A percentile compares a stretch with the other conserved stretches of the same genome.
Conservation (phyloP, 2,329 filamentous ascomycete species). For the Exserohilum turcica region DNA sequence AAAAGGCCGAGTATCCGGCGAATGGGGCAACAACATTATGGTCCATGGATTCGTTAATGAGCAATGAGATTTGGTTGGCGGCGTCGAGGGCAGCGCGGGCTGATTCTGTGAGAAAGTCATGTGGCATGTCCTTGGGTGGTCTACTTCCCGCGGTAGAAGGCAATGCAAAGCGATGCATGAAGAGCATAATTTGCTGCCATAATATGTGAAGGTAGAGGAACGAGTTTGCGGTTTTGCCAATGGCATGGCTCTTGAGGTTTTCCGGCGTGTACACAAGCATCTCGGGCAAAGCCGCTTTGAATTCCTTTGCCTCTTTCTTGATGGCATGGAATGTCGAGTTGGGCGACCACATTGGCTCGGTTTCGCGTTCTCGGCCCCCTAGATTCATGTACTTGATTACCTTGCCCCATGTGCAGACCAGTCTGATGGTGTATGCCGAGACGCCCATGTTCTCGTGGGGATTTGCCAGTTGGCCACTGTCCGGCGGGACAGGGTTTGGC, state of each 20-base stretch:
- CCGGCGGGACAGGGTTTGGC: constrained; percentile 64
- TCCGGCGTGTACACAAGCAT: constrained; percentile 75
- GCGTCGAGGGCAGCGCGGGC: constrained; percentile 78
- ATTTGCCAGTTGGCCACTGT: constrained; percentile 68
- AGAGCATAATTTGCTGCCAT: constrained; percentile 86
- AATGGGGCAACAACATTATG: constrained; percentile 88
- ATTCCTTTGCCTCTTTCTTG: constrained; percentile 71
- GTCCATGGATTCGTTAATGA: constrained; percentile 79
- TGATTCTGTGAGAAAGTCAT: constrained; percentile 76
- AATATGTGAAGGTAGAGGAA: constrained; percentile 92
- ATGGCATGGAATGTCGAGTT: constrained; percentile 78
- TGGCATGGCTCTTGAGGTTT: constrained; percentile 83
- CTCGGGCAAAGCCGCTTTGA: constrained; percentile 71
- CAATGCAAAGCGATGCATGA: constrained; percentile 86
- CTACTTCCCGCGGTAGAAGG: constrained; percentile 67
- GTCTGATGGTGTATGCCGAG: constrained; percentile 84
- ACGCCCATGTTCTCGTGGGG: constrained; percentile 89
- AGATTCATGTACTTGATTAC: constrained; percentile 90
- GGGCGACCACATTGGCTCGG: constrained; percentile 77
- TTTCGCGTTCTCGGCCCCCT: constrained; percentile 80
- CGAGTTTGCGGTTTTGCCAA: constrained; percentile 84
- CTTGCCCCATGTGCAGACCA: constrained; percentile 86
- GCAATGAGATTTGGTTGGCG: constrained; percentile 82
- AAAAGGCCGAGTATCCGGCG: constrained; percentile 91
- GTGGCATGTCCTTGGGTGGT: constrained; percentile 73